Evolutionary conservation across 495 filamentous ascomycete genomes (phyloP).

Genomic region (Bacidia gigantensis): DNA sequence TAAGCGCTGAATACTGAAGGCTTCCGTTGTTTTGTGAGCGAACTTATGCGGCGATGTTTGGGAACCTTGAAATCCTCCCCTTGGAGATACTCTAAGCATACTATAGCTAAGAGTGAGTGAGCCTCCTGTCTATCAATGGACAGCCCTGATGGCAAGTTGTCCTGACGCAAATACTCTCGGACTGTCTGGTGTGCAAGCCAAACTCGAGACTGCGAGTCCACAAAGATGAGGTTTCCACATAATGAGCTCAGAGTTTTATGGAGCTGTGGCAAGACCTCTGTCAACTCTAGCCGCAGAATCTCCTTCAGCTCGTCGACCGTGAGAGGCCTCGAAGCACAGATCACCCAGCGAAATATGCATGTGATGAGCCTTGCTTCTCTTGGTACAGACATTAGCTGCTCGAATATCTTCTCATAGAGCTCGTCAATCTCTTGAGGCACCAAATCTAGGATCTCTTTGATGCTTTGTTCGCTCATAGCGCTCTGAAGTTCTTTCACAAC

Average conservation of each 20-base stretch:
- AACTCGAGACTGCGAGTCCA: constrained; percentile 19
- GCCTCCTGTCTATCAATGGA: constrained; percentile 13
- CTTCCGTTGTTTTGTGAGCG: no score
- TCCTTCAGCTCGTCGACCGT: constrained; percentile 20
- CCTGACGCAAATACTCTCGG: constrained; percentile 18
- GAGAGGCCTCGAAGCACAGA: constrained; percentile 22
- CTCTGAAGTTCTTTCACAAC: constrained; percentile 22
- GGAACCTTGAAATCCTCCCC: constrained; percentile 20
- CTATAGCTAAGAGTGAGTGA: constrained; percentile 4
- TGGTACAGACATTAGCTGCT: constrained; percentile 13
- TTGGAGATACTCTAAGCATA: constrained; percentile 21
- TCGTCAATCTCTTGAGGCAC: constrained; percentile 25
- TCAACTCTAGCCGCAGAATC: constrained; percentile 23
- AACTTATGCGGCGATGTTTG: constrained; percentile 7
- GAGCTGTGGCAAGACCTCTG: constrained; percentile 20
- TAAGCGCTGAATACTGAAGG: no score
- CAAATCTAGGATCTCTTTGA: constrained; percentile 22
- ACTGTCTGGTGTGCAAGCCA: constrained; percentile 26
- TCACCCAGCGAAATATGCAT: constrained; percentile 23
- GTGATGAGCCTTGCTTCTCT: constrained; percentile 19
- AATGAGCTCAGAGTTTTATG: constrained; percentile 16
- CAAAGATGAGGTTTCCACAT: constrained; percentile 25
- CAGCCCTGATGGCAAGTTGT: constrained; percentile 18
- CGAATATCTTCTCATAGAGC: constrained; percentile 21
- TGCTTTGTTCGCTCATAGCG: constrained; percentile 16